Base-by-base conservation (phyloP, 1,284 basidiomycete species). In the Ustilago xerochloae region DNA sequence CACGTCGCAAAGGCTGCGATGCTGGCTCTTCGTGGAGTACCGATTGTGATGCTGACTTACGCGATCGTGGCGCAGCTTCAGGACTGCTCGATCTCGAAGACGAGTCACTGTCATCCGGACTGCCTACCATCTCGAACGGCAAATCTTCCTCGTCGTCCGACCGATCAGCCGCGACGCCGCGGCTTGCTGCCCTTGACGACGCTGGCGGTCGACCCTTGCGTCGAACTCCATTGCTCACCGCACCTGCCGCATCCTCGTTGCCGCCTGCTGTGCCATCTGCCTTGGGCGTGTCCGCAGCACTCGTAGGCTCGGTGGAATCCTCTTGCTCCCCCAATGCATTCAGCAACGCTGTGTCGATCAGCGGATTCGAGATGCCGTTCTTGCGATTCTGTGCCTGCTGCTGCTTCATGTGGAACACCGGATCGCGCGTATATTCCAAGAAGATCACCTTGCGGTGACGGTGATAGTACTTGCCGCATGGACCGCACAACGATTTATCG, bases 401-500 rank as follows among this genome's bases (percentile, higher is more conserved):
- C 64, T 67, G 64, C 62, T 76, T 68, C 49, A 75, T 62, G 59
- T 83, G 81, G 48, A 65, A 63, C 36, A 69, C 68, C 5, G 71
- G 63, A 53, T 83, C 81, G 6, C 79, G 73, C 30, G 77, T 81
- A 64, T 84, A 84, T 20, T 78, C 67, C 26, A 81, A 52, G 30
- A 67, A 59, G 28, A 71, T 58, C 20, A 82, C 70, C 48, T 81
- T 77, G 24, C 82, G 76, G 52, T 81, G 79, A 18, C 80, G 78
- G 67, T 82, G 81, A 52, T 72, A 83, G 50, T 47, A 88, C 91
- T 83, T 87, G 91, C 94, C 93, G 85, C 95, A 97, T 29, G 90
- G 89, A 39, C 92, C 93, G 86, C 95, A 98, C 81, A 97, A 90
- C 20, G 90, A 92, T 85, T 94, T 94, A 81, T 93, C 91, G 24